Evolutionary conservation across 257 asterid species (phyloP).

Genomic region (Capsicum pubescens): DNA sequence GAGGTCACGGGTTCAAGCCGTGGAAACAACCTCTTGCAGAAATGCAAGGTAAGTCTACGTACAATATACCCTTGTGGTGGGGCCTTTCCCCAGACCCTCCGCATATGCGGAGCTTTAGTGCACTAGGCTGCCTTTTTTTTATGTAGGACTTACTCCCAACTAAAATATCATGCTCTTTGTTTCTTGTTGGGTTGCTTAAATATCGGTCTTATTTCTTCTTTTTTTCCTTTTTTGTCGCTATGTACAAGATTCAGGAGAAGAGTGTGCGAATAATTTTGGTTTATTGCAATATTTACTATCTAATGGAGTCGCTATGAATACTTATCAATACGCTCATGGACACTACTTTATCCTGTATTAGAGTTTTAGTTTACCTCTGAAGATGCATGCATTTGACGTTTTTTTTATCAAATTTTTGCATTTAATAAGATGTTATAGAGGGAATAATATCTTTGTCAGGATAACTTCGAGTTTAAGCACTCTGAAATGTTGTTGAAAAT

Average conservation of each 20-base stretch:
- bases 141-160: too few relatives aligned
- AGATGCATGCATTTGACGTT: conserved; percentile 8
- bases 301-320: neutral
- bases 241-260: neutral
- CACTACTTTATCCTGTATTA: neutral
- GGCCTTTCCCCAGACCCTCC: too few relatives aligned
- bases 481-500: neutral
- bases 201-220: neutral
- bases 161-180: too few relatives aligned
- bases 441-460: neutral
- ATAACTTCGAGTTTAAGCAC: neutral
- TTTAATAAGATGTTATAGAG: neutral
- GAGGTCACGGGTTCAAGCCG: too few relatives aligned
- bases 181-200: too few relatives aligned
- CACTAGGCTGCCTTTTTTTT: too few relatives aligned
- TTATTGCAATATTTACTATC: neutral
- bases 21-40: too few relatives aligned
- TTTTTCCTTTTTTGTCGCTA: neutral
- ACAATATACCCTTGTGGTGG: too few relatives aligned
- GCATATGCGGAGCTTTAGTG: too few relatives aligned
- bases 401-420: neutral
- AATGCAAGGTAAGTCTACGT: too few relatives aligned
- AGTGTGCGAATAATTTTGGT: neutral
- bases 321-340: neutral
- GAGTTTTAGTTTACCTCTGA: neutral